A percentile compares a stretch with the other conserved stretches of the same genome.
These are phyloP conservation scores for Hymenoscyphus scutula DNA, from an alignment of 2,329 filamentous ascomycete species.

Conservation along the genomic window DNA sequence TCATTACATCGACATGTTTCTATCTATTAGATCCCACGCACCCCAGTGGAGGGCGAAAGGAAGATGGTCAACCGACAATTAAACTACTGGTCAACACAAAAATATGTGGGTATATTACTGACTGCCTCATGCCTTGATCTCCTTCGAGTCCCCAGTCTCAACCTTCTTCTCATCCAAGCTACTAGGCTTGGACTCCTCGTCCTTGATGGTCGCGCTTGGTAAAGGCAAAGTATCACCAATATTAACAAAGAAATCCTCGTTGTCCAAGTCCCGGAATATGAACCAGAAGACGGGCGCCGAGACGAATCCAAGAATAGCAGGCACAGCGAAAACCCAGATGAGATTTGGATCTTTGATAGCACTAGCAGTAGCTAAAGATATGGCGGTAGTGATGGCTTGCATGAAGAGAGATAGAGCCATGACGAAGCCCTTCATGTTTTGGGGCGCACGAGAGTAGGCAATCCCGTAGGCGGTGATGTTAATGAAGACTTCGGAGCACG, in stretches of 20 bases:
- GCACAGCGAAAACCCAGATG: conserved; percentile 66
- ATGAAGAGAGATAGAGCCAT: conserved; percentile 67
- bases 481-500: conserved; percentile 54
- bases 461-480: conserved; percentile 66
- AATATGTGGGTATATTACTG: too few relatives aligned
- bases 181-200: conserved; percentile 6
- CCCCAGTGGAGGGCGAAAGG: too few relatives aligned
- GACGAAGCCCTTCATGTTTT: conserved; percentile 75
- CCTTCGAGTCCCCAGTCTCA: not conserved
- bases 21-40: too few relatives aligned
- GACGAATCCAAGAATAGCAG: conserved; percentile 53
- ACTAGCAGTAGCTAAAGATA: conserved; percentile 63
- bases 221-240: not conserved
- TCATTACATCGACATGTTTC: too few relatives aligned
- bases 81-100: too few relatives aligned
- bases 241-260: conserved; percentile 12
- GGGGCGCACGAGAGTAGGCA: conserved; percentile 72
- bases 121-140: not conserved
- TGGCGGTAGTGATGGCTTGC: conserved; percentile 64
- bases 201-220: not conserved
- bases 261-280: conserved; percentile 13
- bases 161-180: conserved; percentile 6
- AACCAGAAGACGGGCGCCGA: conserved; percentile 12
- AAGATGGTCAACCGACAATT: too few relatives aligned
- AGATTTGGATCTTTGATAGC: conserved; percentile 62